Base-by-base conservation (phyloP, 2,329 filamentous ascomycete genomes). In the Fusarium liriodendri region DNA sequence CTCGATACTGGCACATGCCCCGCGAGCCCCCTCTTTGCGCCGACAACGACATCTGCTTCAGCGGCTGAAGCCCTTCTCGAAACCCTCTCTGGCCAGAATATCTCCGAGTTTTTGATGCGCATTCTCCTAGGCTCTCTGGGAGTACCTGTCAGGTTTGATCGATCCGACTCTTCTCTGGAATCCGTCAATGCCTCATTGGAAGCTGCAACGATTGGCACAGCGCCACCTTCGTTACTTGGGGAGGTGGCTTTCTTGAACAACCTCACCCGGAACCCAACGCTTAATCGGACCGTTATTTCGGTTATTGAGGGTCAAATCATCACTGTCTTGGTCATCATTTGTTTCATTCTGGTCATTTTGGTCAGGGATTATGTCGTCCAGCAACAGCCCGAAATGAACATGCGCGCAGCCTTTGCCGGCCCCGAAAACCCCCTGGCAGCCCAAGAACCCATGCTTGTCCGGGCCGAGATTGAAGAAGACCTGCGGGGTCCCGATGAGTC, bases 351-450 rank as follows among this genome's bases (percentile, higher is more conserved):
- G n/a, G 92, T 99, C 47, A 99, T 99, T 76, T 85, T 99, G 5
- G 98, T 99, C 55, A 88, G 97, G 55, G 97, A 99, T 84, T 99
- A 98, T 89, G 97, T 99, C 60, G 95, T 99, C 11, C 97, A 99
- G 81, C 97, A 99, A 81, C 97, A 99, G 80, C 97, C 96, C 6
- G 92, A 95, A 73, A 93, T 97, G 76, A 97, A 97, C 78, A 92
- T 97, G 86, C 92, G 91, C 1, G 92, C 89, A 10, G 89, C 89
- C 5, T 89, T 91, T 78, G 90, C 88, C 13, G 88, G 85, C 9
- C 78, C 78, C 16, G 82, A 81, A 38, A 79, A 82, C 35, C 77
- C 79, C 6, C 70, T 79, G 3, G 70, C 66, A 9, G 66, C 72
- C n/a, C 76, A 75, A 32, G 78, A 79, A 35, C 75, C 76, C 11